phyloP scores from a whole-genome alignment of 2,329 filamentous ascomycete species.

The Phaeophleospora eucalypticola region DNA sequence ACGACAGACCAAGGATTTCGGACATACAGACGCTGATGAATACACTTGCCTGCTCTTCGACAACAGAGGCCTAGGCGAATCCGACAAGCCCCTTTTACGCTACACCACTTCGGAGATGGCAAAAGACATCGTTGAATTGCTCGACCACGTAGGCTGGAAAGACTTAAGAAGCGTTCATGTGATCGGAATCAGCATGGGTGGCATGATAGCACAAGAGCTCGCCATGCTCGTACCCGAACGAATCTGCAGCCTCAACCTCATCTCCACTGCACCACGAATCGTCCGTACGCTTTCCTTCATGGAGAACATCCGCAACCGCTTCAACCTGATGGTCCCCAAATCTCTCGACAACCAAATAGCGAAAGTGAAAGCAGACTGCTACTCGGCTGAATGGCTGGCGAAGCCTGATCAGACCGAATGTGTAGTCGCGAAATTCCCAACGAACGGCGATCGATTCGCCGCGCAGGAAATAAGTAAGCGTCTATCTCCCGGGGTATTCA shows the following conservation, averaged over 20 bases:
- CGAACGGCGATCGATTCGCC: conserved; percentile 76
- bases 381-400: conserved; percentile 60
- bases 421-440: conserved; percentile 55
- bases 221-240: conserved; percentile 47
- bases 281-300: conserved; percentile 49
- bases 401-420: conserved; percentile 53
- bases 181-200: conserved; percentile 77
- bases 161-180: conserved; percentile 59
- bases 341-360: conserved; percentile 62
- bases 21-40: conserved; percentile 61
- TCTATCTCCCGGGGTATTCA: conserved; percentile 57
- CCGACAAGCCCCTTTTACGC: conserved; percentile 69
- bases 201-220: conserved; percentile 88
- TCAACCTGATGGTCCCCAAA: conserved; percentile 63
- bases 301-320: conserved; percentile 60
- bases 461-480: conserved; percentile 75
- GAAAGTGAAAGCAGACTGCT: conserved; percentile 63
- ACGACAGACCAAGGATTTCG: conserved; percentile 77
- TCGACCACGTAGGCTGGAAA: conserved; percentile 67
- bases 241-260: conserved; percentile 47
- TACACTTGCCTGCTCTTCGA: conserved; percentile 76
- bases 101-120: conserved; percentile 88
- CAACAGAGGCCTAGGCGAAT: conserved; percentile 79
- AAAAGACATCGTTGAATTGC: conserved; percentile 66
- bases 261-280: conserved; percentile 47